A percentile compares a stretch with the other conserved stretches of the same genome.
Evolutionary conservation across 257 asterid genomes (phyloP).

Genomic region (Hygrophila difformis): DNA sequence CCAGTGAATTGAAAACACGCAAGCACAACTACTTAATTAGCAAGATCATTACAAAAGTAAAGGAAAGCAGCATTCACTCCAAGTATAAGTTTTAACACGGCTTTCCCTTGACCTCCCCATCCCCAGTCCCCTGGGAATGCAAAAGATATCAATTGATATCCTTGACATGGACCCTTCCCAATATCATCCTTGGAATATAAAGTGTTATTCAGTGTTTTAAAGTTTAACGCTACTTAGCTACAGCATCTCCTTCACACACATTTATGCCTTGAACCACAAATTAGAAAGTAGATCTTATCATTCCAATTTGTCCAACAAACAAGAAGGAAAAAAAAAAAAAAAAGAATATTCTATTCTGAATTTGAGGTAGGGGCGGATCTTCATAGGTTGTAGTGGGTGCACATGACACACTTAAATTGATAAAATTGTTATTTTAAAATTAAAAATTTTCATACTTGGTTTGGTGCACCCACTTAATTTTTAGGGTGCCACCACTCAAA

Average conservation of each 20-base stretch:
- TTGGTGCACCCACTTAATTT: no score
- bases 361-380: no score
- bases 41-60: background rate
- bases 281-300: background rate
- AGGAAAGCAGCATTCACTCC: constrained; percentile 8
- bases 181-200: background rate
- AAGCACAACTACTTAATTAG: background rate
- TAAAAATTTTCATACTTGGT: no score
- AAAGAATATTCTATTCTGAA: no score
- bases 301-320: no score
- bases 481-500: no score
- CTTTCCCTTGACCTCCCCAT: background rate
- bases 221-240: background rate
- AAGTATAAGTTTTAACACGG: background rate
- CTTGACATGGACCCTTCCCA: background rate
- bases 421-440: no score
- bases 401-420: no score
- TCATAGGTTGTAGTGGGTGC: no score
- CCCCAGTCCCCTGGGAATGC: background rate
- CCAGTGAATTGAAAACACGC: background rate
- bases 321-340: no score
- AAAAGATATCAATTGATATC: no score
- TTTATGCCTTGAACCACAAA: background rate
- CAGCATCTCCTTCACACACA: background rate
- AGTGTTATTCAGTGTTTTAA: no score